Evolutionary conservation across 2,329 filamentous ascomycete genomes (phyloP), one percentile per base, ranked within the genome.

Genomic region (Celoporthe dispersa): DNA sequence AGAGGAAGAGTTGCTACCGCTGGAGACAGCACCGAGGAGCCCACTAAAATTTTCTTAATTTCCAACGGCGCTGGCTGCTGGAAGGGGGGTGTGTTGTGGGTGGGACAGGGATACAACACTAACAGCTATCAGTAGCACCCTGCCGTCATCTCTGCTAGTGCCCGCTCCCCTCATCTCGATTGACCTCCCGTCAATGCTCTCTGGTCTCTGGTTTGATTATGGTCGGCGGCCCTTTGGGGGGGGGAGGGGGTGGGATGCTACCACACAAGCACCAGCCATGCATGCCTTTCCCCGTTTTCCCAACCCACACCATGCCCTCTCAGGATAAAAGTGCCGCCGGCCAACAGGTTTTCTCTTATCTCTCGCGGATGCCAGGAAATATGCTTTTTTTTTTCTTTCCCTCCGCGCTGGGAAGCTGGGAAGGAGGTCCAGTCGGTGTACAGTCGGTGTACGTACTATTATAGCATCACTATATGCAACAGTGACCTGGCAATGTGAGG

Each of bases 1-100:
- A 31, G n/a, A n/a, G n/a, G n/a, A 62, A 41, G 44, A 44, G 60
- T 19, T 7, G 37, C 35, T 41, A 37, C 60, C 35, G 25, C 60
- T 63, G 31, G 12, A 33, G 35, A n/a, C 28, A n/a, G 59, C 59
- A 39, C 33, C 59, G 59, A 22, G 33, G 22, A 60, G 8, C 22
- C 59, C 59, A 61, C 59, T 61, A 61, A 61, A 61, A 39, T 37
- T 35, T 31, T 16, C 9, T 28, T 63, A 63, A 63, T 63, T 63
- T 63, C 60, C 60, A 63, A 41, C 25, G 60, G 35, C 33, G 28
- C 25, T 19, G 19, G 60, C 12, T 61, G 33, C 57, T 61, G 57
- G 57, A 37, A 8, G 35, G n/a, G n/a, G 60, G 35, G 35, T 41
- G 33, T 41, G 57, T 31, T 41, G 57, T 31, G 57, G 57, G 14